Evolutionary conservation across 805 yeast species (phyloP), one percentile per base, ranked within the genome.

Genomic region (Starmerella lactis-condensi): DNA sequence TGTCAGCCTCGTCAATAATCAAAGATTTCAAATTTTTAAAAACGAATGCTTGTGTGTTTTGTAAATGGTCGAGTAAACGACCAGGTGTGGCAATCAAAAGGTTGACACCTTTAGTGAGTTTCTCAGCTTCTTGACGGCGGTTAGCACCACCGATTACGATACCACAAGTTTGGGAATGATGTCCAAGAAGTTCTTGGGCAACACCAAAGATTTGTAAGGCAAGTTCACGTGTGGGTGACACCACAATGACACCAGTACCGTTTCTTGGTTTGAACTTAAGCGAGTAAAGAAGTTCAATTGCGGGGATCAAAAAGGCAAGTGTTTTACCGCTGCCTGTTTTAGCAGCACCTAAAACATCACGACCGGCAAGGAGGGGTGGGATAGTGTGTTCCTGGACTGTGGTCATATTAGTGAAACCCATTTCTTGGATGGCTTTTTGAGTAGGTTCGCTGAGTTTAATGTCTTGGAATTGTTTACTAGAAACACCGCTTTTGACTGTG

Each of bases 271-370:
- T 89, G 62, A 83, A 89, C 52, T 76, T 81, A 47, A 89, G 65
- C 12, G 93, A 72, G 51, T 83, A 76, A 33, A 89, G 64, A 59
- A 82, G 60, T 58, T 89, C 98, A 41, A 89, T 75, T 20, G 98
- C 98, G 10, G 99, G 99, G 37, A 89, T 67, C 48, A 89, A 61
- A 46, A 89, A 89, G 7, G 99, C 96, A 38, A 91, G 60, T 1
- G 99, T 89, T 60, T 89, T 89, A 52, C 99, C 99, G 1, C 95
- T 82, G 33, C 99, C 99, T 3, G 99, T 89, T 59, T 83, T 85
- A 35, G 99, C 99, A n/a, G 98, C 98, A 43, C 98, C 99, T 33
- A 89, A 64, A 14, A 91, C 96, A 57, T 89, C 99, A 45, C 85
- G 70, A 26, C 98, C 98, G 1, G 96, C 95, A 40, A 91, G 58